Conservation (phyloP, 2,329 filamentous ascomycete genomes). For the Curvularia spicifera region DNA sequence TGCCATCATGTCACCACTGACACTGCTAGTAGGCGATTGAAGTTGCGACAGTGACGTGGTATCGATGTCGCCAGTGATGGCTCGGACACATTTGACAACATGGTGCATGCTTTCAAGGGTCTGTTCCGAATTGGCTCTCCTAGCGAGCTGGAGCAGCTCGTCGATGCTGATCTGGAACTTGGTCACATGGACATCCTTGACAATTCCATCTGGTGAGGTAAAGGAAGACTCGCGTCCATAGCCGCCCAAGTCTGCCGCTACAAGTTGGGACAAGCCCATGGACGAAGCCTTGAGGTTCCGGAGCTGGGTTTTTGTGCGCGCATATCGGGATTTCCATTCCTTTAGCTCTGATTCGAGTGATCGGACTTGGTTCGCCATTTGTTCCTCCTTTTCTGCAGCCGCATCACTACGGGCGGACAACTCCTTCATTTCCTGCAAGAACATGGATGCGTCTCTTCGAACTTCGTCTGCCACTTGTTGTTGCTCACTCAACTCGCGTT, state of each 20-base stretch:
- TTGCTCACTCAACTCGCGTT: conserved; percentile 74
- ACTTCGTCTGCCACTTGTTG: conserved; percentile 86
- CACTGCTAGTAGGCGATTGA: conserved; percentile 46
- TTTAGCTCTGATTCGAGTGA: conserved; percentile 81
- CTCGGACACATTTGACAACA: conserved; percentile 80
- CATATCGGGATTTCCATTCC: conserved; percentile 90
- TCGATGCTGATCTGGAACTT: conserved; percentile 95
- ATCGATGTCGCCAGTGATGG: conserved; percentile 81
- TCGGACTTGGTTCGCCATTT: conserved; percentile 75
- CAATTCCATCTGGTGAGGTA: conserved; percentile 72
- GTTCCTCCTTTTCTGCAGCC: conserved; percentile 81
- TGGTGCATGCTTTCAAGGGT: conserved; percentile 86
- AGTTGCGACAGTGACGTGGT: conserved; percentile 56
- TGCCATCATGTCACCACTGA: conserved; percentile 40
- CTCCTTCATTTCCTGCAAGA: conserved; percentile 85
- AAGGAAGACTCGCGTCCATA: conserved; percentile 71
- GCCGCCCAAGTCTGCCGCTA: conserved; percentile 65
- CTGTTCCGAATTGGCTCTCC: conserved; percentile 72
- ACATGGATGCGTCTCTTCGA: conserved; percentile 79
- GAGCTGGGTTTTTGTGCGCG: conserved; percentile 84
- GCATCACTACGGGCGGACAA: conserved; percentile 81
- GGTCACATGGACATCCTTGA: conserved; percentile 92
- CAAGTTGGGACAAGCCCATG: conserved; percentile 71
- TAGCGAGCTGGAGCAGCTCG: conserved; percentile 80
- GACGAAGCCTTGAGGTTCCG: conserved; percentile 82